Evolutionary conservation across 768 basidiomycete species (phyloP).

Genomic region (Rhodosporidiobolus odoratus): DNA sequence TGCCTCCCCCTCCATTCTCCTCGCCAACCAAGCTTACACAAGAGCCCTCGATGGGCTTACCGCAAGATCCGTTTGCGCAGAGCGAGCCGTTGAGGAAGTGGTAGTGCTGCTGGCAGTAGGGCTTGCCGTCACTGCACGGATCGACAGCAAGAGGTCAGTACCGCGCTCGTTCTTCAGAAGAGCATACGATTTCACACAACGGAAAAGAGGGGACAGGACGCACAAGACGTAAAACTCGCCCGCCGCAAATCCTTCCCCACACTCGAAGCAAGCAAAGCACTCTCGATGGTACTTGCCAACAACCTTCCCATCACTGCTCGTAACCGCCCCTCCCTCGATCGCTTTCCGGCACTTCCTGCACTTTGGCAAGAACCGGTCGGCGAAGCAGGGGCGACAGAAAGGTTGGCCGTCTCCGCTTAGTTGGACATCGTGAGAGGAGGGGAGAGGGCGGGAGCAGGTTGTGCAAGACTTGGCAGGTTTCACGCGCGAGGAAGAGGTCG

Average conservation of each 20-base stretch:
- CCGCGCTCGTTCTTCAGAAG: no score
- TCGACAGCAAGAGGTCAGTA: not conserved
- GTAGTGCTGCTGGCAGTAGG: conserved; percentile 40
- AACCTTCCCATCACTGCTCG: conserved; percentile 41
- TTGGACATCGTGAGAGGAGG: not conserved
- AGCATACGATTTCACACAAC: not conserved
- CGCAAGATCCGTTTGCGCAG: conserved; percentile 30
- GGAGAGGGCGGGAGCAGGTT: conserved; percentile 1
- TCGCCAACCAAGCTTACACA: conserved; percentile 41
- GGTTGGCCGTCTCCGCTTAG: conserved; percentile 30
- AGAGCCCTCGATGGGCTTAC: conserved; percentile 40
- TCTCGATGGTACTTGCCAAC: conserved; percentile 37
- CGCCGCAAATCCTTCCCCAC: conserved; percentile 34
- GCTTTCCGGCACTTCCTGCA: conserved; percentile 39
- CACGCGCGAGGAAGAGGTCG: not conserved
- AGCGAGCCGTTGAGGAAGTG: conserved; percentile 41
- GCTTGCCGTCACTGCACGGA: conserved; percentile 25
- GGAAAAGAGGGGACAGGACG: not conserved
- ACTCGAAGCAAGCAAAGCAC: conserved; percentile 35
- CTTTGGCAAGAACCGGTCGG: conserved; percentile 40
- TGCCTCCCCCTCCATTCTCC: conserved; percentile 38
- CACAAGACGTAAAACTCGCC: conserved; percentile 42
- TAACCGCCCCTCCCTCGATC: conserved; percentile 41
- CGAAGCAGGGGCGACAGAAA: conserved; percentile 41
- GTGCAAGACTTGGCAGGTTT: conserved; percentile 15